Percentiles rank a stretch among this genome's conserved stretches.
Evolutionary conservation across 768 basidiomycete species (phyloP).

Genomic region (Cyathus striatus): DNA sequence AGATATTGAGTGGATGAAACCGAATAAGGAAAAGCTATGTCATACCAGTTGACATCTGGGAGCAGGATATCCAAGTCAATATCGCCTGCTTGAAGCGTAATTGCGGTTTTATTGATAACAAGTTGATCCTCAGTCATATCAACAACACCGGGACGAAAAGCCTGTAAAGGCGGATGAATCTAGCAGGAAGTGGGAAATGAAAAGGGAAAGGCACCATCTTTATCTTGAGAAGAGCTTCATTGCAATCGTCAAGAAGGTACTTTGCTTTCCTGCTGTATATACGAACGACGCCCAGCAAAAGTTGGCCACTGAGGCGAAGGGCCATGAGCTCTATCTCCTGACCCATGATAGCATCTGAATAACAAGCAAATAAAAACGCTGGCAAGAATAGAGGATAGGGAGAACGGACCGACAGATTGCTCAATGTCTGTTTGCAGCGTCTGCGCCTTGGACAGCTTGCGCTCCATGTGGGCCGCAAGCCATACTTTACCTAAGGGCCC

Average conservation of each 20-base stretch:
- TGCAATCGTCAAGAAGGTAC: conserved; percentile 96
- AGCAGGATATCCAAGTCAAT: conserved; percentile 78
- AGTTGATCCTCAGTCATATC: conserved; percentile 96
- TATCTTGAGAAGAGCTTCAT: conserved; percentile 91
- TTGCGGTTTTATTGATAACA: conserved; percentile 79
- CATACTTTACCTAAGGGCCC: conserved; percentile 96
- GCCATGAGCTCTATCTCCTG: conserved; percentile 93
- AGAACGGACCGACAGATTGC: conserved; percentile 76
- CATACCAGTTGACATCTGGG: conserved; percentile 78
- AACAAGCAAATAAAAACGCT: neutral
- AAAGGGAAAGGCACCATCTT: conserved; percentile 68
- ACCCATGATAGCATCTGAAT: conserved; percentile 87
- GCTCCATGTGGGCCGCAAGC: conserved; percentile 98
- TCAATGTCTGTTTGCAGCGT: conserved; percentile 94
- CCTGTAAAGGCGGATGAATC: conserved; percentile 40
- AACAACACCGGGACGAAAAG: conserved; percentile 91
- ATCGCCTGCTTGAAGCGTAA: conserved; percentile 76
- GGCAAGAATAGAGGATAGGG: neutral
- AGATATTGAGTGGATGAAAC: conserved; percentile 8
- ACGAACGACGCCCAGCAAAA: conserved; percentile 92
- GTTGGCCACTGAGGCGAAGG: conserved; percentile 91
- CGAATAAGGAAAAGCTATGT: neutral
- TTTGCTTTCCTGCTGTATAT: conserved; percentile 98
- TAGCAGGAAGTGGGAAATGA: neutral
- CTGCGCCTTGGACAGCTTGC: conserved; percentile 94